Evolutionary conservation across 2,329 filamentous ascomycete genomes (phyloP).

Genomic region (Fusarium acutatum): DNA sequence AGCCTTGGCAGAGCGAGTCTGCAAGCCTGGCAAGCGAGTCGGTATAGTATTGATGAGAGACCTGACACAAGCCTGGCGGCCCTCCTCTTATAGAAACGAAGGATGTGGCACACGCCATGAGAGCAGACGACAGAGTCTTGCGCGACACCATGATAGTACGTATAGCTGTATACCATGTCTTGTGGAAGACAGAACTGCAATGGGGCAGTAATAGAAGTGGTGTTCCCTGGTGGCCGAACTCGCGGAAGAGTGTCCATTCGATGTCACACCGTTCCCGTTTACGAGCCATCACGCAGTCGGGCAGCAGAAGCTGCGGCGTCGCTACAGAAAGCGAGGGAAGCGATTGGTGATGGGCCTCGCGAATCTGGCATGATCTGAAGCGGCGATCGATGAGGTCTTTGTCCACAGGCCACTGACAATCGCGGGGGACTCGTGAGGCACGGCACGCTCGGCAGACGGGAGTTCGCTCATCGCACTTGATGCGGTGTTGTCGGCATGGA

Average conservation of each 20-base stretch:
- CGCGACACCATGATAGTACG: not conserved
- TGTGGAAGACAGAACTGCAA: not conserved
- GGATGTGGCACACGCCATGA: not conserved
- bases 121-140: not conserved
- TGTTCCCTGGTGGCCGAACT: not conserved
- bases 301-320: not conserved
- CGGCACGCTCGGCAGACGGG: not conserved
- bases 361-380: not conserved
- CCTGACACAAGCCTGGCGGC: rapidly evolving
- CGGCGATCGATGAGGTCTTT: not conserved
- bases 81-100: not conserved
- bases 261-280: not conserved
- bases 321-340: rapidly evolving
- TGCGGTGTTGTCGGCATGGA: not conserved
- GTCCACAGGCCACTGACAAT: not conserved
- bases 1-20: not conserved
- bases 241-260: not conserved
- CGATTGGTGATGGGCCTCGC: not conserved
- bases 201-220: not conserved
- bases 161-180: not conserved
- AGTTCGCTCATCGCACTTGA: not conserved
- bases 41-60: not conserved
- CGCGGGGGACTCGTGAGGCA: not conserved
- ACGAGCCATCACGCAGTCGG: not conserved
- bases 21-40: not conserved